phyloP scores from a whole-genome alignment of 768 basidiomycete species.

The Kwoniella newhampshirensis region DNA sequence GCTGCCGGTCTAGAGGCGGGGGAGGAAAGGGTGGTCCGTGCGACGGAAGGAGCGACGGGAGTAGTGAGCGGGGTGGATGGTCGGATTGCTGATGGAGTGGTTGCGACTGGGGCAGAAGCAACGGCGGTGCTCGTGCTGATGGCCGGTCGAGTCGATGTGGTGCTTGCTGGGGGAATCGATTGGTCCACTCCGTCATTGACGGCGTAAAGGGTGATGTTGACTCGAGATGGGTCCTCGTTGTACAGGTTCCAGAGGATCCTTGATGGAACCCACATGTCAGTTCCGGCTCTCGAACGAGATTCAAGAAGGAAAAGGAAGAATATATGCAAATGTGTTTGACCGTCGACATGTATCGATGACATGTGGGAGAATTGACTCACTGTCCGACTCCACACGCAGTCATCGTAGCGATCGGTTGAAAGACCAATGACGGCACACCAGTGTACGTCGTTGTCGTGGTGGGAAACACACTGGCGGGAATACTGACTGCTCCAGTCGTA shows the following conservation, averaged over 20 bases:
- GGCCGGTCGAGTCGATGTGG: not conserved
- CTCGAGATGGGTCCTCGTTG: conserved; percentile 16
- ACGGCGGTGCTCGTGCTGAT: not conserved
- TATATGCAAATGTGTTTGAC: too few relatives aligned
- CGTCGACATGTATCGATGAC: too few relatives aligned
- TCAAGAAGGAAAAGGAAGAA: too few relatives aligned
- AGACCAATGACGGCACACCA: conserved; percentile 11
- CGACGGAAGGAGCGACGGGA: not conserved
- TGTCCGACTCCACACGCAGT: conserved; percentile 12
- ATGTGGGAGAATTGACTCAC: conserved; percentile 1
- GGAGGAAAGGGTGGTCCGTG: not conserved
- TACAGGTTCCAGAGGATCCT: conserved; percentile 13
- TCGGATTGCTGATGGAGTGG: too few relatives aligned
- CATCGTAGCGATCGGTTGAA: conserved; percentile 12
- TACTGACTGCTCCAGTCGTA: not conserved
- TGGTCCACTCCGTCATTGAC: conserved; percentile 25
- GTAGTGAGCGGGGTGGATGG: not conserved
- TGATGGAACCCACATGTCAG: not conserved
- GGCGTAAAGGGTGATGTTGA: conserved; percentile 22
- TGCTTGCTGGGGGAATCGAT: conserved; percentile 7
- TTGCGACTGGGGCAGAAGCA: not conserved
- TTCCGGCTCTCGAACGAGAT: too few relatives aligned
- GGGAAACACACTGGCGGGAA: not conserved
- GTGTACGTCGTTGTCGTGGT: conserved; percentile 12
- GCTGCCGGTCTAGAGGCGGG: not conserved